Evolutionary conservation across 2,329 filamentous ascomycete species (phyloP), one percentile per base, ranked within the genome.

Genomic region (Ophiocordyceps camponoti-saundersi): DNA sequence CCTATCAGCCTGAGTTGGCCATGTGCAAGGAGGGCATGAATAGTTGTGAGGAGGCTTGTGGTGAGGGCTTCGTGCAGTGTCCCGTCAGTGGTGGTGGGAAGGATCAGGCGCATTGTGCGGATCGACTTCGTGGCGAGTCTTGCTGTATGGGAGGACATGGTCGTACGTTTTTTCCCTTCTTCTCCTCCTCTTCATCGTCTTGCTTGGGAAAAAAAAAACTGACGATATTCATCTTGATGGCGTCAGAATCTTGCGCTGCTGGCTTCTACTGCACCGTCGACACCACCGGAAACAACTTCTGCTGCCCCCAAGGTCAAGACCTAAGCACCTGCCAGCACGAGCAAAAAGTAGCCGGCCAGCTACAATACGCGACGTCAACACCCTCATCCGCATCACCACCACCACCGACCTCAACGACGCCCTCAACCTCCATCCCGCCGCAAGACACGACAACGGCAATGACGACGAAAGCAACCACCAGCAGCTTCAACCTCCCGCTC

Each of bases 241-340:
- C 12, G 29, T 26, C n/a, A 79, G 76, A 77, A 61, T 75, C 77
- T 30, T 82, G 78, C 59, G 70, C 76, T 30, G 59, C 62, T 16
- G 75, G 74, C 45, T 82, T 73, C 66, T 81, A 74, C 67, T 82
- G 79, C 65, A 70, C 74, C n/a, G 65, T 70, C 53, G 70, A 79
- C 57, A 58, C 61, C 46, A 55, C 59, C 42, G 60, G 62, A 47
- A 63, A 68, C 48, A 79, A 77, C 32, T 72, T 72, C 65, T 82
- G 78, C 67, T 82, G 78, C 61, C 75, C 75, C 41, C 62, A 78
- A 42, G 66, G 63, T 50, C 65, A 73, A 66, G 65, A 69, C 50
- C 65, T 79, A 44, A 61, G 60, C 23, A 61, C 71, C 43, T 82
- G 78, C 61, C 77, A 77, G 48, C 61, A 64, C 46, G 66, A 68